A percentile compares a stretch with the other conserved stretches of the same genome.
These are phyloP conservation scores for Glycyrrhiza uralensis DNA, from an alignment of 306 rosid species.

Conservation along the genomic window DNA sequence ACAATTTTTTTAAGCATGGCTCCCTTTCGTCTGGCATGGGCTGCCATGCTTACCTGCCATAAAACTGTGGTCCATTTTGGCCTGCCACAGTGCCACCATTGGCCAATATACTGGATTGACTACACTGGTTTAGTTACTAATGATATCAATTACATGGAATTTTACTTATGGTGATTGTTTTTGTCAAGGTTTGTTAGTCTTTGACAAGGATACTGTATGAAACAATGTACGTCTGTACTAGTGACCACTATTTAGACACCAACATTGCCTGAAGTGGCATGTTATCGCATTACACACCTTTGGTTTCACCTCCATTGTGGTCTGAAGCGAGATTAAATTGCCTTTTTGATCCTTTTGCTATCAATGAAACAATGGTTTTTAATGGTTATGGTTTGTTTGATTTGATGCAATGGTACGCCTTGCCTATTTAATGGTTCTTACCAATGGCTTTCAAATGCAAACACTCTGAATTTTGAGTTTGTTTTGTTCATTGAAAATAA, in stretches of 20 bases:
- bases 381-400: background rate
- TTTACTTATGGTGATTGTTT: background rate
- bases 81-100: background rate
- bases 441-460: background rate
- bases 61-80: background rate
- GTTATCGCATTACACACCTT: background rate
- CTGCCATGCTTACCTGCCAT: background rate
- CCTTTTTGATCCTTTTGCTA: background rate
- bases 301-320: background rate
- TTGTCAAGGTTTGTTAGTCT: background rate
- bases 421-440: conserved; percentile 1
- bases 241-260: background rate
- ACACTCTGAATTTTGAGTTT: background rate
- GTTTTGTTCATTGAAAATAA: background rate
- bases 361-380: background rate
- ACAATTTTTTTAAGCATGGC: background rate
- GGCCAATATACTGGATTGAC: background rate
- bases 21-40: background rate
- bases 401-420: background rate
- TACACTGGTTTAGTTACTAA: background rate
- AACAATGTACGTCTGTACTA: background rate
- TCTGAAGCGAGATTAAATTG: background rate
- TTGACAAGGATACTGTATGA: background rate
- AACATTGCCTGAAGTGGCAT: background rate
- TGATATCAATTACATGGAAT: background rate